A percentile compares a stretch with the other conserved stretches of the same genome.
Evolutionary conservation across 2,329 filamentous ascomycete genomes (phyloP).

Genomic region (Arachnomyces sp.): DNA sequence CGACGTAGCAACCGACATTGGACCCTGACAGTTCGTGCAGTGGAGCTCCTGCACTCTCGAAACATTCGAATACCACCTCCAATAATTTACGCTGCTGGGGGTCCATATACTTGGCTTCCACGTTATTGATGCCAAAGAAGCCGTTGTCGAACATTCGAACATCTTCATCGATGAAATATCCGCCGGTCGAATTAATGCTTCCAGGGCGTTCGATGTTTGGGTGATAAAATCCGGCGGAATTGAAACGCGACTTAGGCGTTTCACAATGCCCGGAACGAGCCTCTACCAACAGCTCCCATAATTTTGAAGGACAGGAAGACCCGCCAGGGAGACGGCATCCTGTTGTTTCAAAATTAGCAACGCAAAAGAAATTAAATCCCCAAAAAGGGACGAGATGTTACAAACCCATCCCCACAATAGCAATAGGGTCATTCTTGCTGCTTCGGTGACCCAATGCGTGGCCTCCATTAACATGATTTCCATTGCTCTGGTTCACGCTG

Average conservation of each 20-base stretch:
- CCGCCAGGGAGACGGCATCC: conserved; percentile 7
- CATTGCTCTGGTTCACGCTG: too few relatives aligned
- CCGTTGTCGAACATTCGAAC: conserved; percentile 15
- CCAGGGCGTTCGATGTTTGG: neutral
- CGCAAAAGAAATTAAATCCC: too few relatives aligned
- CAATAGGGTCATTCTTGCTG: too few relatives aligned
- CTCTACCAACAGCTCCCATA: conserved; percentile 4
- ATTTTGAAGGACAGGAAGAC: neutral
- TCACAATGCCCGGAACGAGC: neutral
- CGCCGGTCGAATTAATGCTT: conserved; percentile 11
- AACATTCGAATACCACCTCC: conserved; percentile 14
- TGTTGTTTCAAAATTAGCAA: neutral
- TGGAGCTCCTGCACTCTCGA: conserved; percentile 13
- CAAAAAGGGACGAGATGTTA: too few relatives aligned
- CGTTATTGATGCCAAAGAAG: conserved; percentile 15
- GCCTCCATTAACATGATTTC: too few relatives aligned
- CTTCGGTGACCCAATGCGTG: too few relatives aligned
- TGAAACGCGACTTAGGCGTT: neutral
- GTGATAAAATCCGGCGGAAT: conserved; percentile 1
- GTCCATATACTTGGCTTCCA: conserved; percentile 16
- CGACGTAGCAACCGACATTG: conserved; percentile 6
- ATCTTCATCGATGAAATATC: conserved; percentile 14
- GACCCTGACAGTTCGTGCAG: conserved; percentile 6
- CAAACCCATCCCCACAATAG: too few relatives aligned
- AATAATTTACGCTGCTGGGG: conserved; percentile 16